Evolutionary conservation across 2,329 filamentous ascomycete genomes (phyloP).

Genomic region (Fusarium nematophilum): DNA sequence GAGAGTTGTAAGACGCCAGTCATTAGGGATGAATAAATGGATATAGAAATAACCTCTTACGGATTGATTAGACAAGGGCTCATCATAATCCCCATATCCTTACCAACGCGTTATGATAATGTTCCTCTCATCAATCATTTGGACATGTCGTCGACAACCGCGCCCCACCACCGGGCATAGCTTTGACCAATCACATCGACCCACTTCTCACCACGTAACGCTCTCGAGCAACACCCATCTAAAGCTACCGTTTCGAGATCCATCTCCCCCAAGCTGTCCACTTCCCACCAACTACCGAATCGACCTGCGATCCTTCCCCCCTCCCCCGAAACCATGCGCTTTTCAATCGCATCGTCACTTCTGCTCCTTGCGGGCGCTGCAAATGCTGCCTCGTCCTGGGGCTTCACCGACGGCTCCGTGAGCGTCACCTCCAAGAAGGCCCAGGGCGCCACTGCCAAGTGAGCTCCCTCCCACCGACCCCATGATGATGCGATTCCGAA

Average conservation of each 20-base stretch:
- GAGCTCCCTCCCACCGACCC: constrained; percentile 47
- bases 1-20: too few relatives aligned
- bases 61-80: too few relatives aligned
- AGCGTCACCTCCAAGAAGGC: constrained; percentile 74
- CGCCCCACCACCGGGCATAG: constrained; percentile 25
- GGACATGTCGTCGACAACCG: too few relatives aligned
- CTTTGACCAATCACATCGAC: constrained; percentile 39
- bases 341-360: constrained; percentile 52
- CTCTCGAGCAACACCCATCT: constrained; percentile 8
- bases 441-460: constrained; percentile 74
- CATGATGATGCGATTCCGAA: constrained; percentile 28
- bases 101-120: too few relatives aligned
- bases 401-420: constrained; percentile 78
- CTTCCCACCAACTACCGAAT: constrained; percentile 39
- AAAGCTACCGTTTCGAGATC: constrained; percentile 30
- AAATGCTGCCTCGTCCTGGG: constrained; percentile 72
- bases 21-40: too few relatives aligned
- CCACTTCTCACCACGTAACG: constrained; percentile 47
- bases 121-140: too few relatives aligned
- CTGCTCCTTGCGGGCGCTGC: constrained; percentile 63
- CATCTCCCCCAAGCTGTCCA: constrained; percentile 49
- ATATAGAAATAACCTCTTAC: too few relatives aligned
- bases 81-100: too few relatives aligned
- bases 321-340: constrained; percentile 49
- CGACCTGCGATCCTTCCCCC: constrained; percentile 24